Conservation (phyloP, 805 yeast genomes). For the Saccharomycopsis malanga region DNA sequence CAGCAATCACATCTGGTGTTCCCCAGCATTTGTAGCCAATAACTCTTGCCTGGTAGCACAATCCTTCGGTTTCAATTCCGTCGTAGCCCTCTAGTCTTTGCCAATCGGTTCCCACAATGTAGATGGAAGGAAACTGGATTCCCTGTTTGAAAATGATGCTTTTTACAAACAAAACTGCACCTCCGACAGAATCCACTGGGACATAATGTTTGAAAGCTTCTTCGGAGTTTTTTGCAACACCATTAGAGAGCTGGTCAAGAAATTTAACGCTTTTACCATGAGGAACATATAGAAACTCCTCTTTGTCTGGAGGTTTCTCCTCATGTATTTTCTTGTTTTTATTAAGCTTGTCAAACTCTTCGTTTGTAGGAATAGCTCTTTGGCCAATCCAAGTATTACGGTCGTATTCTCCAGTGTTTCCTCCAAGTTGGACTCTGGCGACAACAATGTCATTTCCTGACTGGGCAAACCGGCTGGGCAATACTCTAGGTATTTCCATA, state of each 20-base stretch:
- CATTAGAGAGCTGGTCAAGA: constrained; percentile 2
- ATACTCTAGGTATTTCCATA: constrained; percentile 24
- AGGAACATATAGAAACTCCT: constrained; percentile 28
- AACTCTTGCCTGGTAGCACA: constrained; percentile 40
- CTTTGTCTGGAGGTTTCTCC: neutral
- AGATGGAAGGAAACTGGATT: constrained; percentile 38
- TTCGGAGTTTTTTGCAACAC: constrained; percentile 11
- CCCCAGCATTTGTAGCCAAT: constrained; percentile 44
- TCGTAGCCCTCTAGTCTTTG: constrained; percentile 41
- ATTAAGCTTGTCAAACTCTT: constrained; percentile 17
- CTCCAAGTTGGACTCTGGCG: constrained; percentile 26
- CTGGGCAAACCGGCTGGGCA: constrained; percentile 25
- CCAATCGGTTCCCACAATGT: constrained; percentile 41
- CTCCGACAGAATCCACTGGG: constrained; percentile 40
- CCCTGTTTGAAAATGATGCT: constrained; percentile 39
- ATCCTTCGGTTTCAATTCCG: constrained; percentile 49
- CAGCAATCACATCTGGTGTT: constrained; percentile 40
- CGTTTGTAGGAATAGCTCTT: constrained; percentile 25
- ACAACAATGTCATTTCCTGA: constrained; percentile 29
- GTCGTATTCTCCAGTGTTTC: constrained; percentile 28
- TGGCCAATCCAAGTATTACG: constrained; percentile 31
- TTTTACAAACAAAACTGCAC: constrained; percentile 40
- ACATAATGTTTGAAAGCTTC: constrained; percentile 17
- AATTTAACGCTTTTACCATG: constrained; percentile 5
- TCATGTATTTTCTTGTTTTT: constrained; percentile 6